Evolutionary conservation across 2,329 filamentous ascomycete genomes (phyloP), one percentile per base, ranked within the genome.

Genomic region (Aspergillus latus): DNA sequence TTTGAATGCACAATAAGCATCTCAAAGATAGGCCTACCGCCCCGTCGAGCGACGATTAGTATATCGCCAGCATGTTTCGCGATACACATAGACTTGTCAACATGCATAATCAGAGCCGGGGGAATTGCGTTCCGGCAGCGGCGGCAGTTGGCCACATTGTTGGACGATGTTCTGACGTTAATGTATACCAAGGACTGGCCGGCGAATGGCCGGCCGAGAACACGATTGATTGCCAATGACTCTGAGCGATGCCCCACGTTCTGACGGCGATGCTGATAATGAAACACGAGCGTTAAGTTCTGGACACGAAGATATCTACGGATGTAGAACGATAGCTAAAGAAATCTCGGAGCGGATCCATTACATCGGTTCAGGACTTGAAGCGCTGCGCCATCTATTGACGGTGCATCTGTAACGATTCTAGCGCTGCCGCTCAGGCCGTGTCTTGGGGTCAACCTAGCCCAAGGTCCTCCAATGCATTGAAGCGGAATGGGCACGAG

Each of bases 381-480:
- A 10, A 34, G 16, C 9, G 5, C 21, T 36, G 21, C n/a, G n/a
- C n/a, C n/a, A n/a, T n/a, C 34, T 28, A 4, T 39, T 4, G 34
- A 29, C n/a, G 15, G 52, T 47, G 52, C 28, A 13, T 40, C 21
- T 21, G n/a, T 21, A 28, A n/a, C 34, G 10, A 13, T 37, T 11
- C 34, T 21, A 37, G 40, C 30, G 39, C 46, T 28, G 40, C 34
- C 47, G 46, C 52, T 55, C 52, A 44, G 53, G 44, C 29, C 32
- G 7, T 48, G 32, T 32, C 13, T 28, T 8, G 9, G 21, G 16
- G 29, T n/a, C 21, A n/a, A 15, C n/a, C 26, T 46, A 39, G 46
- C 32, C 21, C 8, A 36, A 39, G 37, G 16, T 49, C 46, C 52
- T 49, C 52, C 52, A 55, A 45, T 49, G 46, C 37, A 36, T 44